Percentiles rank a stretch among this genome's conserved stretches.
phyloP scores from a whole-genome alignment of 371 early-diverging fungal species.

The Apophysomyces ossiformis region DNA sequence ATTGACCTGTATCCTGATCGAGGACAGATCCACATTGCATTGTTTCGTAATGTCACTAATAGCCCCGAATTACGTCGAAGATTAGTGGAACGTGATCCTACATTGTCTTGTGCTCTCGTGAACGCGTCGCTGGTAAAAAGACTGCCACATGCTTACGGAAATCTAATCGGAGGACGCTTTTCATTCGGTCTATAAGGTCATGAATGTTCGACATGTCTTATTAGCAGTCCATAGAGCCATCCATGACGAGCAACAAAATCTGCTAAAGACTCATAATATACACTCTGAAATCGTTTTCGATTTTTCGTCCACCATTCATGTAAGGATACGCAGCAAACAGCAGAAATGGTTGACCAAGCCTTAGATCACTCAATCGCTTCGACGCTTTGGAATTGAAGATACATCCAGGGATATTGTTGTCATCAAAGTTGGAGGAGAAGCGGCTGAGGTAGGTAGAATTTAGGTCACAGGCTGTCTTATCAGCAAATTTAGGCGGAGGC shows the following conservation, averaged over 20 bases:
- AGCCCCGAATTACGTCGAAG: constrained; percentile 53
- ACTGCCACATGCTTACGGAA: not conserved
- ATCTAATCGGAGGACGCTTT: not conserved
- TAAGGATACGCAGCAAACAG: constrained; percentile 25
- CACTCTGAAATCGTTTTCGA: constrained; percentile 64
- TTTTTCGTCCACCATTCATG: constrained; percentile 58
- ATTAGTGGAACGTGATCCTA: constrained; percentile 51
- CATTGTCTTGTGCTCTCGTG: constrained; percentile 54
- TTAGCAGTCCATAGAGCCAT: constrained; percentile 58
- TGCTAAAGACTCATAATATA: constrained; percentile 58
- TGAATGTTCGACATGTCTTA: constrained; percentile 52
- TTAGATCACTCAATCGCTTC: constrained; percentile 59
- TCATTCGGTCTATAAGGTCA: constrained; percentile 35
- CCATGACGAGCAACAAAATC: constrained; percentile 46
- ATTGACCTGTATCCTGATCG: constrained; percentile 52
- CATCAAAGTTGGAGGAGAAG: constrained; percentile 51
- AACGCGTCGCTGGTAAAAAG: constrained; percentile 51
- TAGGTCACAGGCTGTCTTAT: not conserved
- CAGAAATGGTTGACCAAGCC: not conserved
- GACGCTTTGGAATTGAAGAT: constrained; percentile 58
- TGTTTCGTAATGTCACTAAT: constrained; percentile 58
- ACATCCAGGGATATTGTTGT: constrained; percentile 51
- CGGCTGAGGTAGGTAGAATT: constrained; percentile 37
- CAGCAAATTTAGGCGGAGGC: constrained; percentile 28
- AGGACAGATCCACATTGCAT: constrained; percentile 53